A percentile compares a stretch with the other conserved stretches of the same genome.
These are phyloP conservation scores for Entophlyctis helioformis DNA, from an alignment of 192 early-diverging fungal genomes.

Conservation along the genomic window DNA sequence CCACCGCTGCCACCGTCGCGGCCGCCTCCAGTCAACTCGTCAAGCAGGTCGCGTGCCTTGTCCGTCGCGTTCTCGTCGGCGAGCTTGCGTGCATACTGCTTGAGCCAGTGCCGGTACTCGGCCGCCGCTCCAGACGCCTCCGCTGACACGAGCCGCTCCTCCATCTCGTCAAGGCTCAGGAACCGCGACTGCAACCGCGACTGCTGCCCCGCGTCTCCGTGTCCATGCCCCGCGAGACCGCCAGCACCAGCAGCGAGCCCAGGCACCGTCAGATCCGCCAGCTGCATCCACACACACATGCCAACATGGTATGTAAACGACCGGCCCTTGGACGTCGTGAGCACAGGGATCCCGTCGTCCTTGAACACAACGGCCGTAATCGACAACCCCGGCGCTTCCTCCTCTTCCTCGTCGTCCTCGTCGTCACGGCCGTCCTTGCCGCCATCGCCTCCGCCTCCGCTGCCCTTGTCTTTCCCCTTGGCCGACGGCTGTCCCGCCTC, in stretches of 20 bases:
- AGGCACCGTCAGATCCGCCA: conserved; percentile 39
- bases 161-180: neutral
- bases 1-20: conserved; percentile 8
- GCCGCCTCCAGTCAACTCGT: conserved; percentile 49
- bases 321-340: conserved; percentile 49
- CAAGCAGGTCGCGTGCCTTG: conserved; percentile 57
- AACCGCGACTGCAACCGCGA: neutral
- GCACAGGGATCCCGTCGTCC: conserved; percentile 48
- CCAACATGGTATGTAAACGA: conserved; percentile 51
- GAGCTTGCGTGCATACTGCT: conserved; percentile 51
- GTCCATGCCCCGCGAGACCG: too few relatives aligned
- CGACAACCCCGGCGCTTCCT: too few relatives aligned
- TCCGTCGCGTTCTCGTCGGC: conserved; percentile 47
- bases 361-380: conserved; percentile 44
- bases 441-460: too few relatives aligned
- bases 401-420: too few relatives aligned
- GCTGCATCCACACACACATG: conserved; percentile 57
- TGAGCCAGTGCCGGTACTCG: conserved; percentile 50
- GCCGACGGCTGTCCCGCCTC: too few relatives aligned
- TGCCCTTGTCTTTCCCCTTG: too few relatives aligned
- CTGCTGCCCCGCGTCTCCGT: neutral
- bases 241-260: too few relatives aligned
- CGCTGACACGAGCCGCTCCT: conserved; percentile 44
- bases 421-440: too few relatives aligned
- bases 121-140: conserved; percentile 35